Evolutionary conservation across 768 basidiomycete genomes (phyloP).

Genomic region (Suillus paluster): DNA sequence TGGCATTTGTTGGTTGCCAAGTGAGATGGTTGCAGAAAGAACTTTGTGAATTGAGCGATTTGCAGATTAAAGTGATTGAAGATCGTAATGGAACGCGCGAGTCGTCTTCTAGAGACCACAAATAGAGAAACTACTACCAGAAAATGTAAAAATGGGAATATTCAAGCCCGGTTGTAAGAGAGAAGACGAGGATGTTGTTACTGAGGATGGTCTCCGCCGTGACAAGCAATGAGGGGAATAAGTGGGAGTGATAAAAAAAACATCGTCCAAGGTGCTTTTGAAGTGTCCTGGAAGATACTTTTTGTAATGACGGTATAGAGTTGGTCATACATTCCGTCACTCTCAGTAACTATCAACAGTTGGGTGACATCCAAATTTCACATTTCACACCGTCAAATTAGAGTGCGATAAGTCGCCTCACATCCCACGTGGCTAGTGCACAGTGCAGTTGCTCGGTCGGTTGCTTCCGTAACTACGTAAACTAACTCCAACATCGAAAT

Average conservation of each 20-base stretch:
- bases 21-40: conserved; percentile 28
- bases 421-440: conserved; percentile 30
- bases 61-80: conserved; percentile 29
- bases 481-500: too few species aligned
- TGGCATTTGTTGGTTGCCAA: conserved; percentile 39
- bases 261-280: conserved; percentile 25
- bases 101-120: conserved; percentile 22
- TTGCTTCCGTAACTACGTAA: conserved; percentile 12
- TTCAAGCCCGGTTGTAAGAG: conserved; percentile 13
- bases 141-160: conserved; percentile 16
- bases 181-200: too few species aligned
- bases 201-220: conserved; percentile 8
- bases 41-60: conserved; percentile 27
- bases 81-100: conserved; percentile 23
- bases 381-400: conserved; percentile 31
- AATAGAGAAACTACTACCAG: conserved; percentile 22
- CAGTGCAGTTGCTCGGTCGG: too few species aligned
- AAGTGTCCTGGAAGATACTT: conserved; percentile 17
- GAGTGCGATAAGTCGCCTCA: conserved; percentile 21
- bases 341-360: conserved; percentile 24
- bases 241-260: not conserved
- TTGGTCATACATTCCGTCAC: conserved; percentile 33
- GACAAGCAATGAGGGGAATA: conserved; percentile 4
- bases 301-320: conserved; percentile 24
- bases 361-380: conserved; percentile 23